Percentiles rank a stretch among this genome's conserved stretches.
These are phyloP conservation scores for Blepharisma stoltei DNA, from an alignment of 73 alveolate genomes.

Conservation along the genomic window DNA sequence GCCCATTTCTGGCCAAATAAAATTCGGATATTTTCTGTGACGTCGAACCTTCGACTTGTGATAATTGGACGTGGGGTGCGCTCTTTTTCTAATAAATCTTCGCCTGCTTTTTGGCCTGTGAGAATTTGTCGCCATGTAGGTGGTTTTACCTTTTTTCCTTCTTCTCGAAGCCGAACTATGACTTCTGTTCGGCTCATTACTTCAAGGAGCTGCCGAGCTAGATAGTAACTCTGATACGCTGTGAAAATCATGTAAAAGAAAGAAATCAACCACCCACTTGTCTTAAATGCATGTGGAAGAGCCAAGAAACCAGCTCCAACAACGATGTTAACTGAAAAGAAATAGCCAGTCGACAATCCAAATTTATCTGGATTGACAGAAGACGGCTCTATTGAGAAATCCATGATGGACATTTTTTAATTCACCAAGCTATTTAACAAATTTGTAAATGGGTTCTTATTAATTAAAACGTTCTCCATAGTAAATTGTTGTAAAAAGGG, in stretches of 20 bases:
- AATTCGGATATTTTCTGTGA: background rate
- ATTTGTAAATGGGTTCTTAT: no score
- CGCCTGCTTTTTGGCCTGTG: background rate
- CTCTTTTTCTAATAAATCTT: background rate
- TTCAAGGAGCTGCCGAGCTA: constrained; percentile 6
- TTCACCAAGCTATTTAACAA: no score
- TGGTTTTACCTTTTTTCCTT: background rate
- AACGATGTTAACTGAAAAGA: constrained; percentile 13
- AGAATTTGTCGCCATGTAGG: background rate
- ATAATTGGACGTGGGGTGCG: constrained; percentile 3
- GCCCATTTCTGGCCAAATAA: constrained; percentile 13
- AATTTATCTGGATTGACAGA: background rate
- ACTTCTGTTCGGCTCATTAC: background rate
- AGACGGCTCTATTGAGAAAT: no score
- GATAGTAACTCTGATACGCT: background rate
- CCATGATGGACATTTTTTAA: no score
- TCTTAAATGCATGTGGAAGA: constrained; percentile 13
- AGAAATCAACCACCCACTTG: constrained; percentile 20
- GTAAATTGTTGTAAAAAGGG: no score
- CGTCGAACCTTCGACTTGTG: constrained; percentile 7
- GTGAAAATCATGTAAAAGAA: background rate
- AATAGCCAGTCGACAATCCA: constrained; percentile 20
- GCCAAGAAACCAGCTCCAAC: constrained; percentile 15
- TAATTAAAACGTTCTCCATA: no score
- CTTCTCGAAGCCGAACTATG: constrained; percentile 1